Evolutionary conservation across 345 rosid species (phyloP).

Genomic region (Eucalyptus regnans): DNA sequence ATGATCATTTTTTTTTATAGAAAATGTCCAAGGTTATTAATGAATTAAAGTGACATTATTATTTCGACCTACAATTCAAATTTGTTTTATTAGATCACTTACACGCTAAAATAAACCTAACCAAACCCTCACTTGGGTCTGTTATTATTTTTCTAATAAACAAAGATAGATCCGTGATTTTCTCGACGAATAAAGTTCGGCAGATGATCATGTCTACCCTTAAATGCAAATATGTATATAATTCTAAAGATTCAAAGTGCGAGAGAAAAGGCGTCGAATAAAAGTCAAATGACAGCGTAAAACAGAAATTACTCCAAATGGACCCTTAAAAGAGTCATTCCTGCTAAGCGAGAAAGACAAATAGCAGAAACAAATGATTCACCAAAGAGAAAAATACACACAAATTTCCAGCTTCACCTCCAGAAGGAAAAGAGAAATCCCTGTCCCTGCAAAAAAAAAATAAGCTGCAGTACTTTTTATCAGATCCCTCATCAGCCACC

Average conservation of each 20-base stretch:
- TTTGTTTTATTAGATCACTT: background rate
- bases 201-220: background rate
- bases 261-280: background rate
- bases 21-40: background rate
- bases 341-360: background rate
- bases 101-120: background rate
- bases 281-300: background rate
- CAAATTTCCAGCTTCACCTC: background rate
- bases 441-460: background rate
- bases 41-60: background rate
- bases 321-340: background rate
- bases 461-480: background rate
- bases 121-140: background rate
- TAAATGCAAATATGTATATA: background rate
- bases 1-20: no score
- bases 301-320: background rate
- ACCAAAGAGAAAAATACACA: background rate
- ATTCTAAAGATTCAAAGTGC: background rate
- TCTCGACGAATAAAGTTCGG: background rate
- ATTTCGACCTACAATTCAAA: background rate
- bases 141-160: background rate
- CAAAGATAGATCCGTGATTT: background rate
- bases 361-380: background rate
- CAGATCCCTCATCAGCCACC: background rate
- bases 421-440: background rate